These are phyloP conservation scores for Trichoderma harzianum DNA, from an alignment of 2,329 filamentous ascomycete species.

Conservation along the genomic window DNA sequence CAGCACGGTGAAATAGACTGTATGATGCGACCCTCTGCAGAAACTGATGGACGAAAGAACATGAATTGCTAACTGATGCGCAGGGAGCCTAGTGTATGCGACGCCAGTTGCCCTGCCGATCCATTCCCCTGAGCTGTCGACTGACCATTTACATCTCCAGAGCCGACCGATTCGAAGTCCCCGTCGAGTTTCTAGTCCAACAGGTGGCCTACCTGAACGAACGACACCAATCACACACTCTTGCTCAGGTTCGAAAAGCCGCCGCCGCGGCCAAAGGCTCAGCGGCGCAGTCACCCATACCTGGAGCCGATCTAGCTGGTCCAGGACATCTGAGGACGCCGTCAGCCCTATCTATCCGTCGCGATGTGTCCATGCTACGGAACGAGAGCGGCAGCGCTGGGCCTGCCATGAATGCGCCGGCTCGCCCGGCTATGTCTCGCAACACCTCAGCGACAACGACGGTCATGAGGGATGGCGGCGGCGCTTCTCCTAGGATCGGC, in stretches of 20 bases:
- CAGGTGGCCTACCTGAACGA: conserved; percentile 95
- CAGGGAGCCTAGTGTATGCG: conserved; percentile 73
- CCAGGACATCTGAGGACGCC: conserved; percentile 41
- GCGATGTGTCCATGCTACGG: conserved; percentile 52
- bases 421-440: conserved; percentile 45
- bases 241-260: conserved; percentile 81
- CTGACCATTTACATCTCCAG: conserved; percentile 36
- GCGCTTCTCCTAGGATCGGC: conserved; percentile 30
- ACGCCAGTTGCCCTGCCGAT: background rate
- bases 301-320: conserved; percentile 44
- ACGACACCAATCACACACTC: conserved; percentile 81
- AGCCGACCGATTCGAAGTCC: conserved; percentile 76
- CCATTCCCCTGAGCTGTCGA: background rate
- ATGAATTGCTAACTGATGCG: conserved; percentile 1
- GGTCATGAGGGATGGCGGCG: conserved; percentile 37
- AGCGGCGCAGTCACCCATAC: conserved; percentile 54
- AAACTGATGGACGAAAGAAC: background rate
- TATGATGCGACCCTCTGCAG: conserved; percentile 40
- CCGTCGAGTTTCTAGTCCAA: conserved; percentile 83
- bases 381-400: conserved; percentile 44
- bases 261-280: conserved; percentile 55
- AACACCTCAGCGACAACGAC: conserved; percentile 48
- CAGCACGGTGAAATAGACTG: conserved; percentile 84
- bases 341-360: conserved; percentile 56
- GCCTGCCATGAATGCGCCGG: conserved; percentile 42